Percentiles rank a stretch among this genome's conserved stretches.
phyloP scores from a whole-genome alignment of 2,329 filamentous ascomycete genomes.

The Grosmannia serpens region DNA sequence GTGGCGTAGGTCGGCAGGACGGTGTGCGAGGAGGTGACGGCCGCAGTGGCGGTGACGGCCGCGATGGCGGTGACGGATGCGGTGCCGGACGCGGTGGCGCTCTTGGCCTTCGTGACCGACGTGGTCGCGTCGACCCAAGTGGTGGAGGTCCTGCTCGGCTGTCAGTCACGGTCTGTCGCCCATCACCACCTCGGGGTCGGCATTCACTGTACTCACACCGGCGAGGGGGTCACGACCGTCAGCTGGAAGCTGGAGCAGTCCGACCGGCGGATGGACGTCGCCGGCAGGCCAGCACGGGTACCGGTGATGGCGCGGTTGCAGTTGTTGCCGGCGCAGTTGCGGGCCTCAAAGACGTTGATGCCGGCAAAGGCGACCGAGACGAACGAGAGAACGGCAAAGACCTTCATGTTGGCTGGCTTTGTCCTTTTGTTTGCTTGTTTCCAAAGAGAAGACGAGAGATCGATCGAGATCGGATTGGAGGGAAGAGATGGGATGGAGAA shows the following conservation, averaged over 20 bases:
- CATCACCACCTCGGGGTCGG: background rate
- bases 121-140: slow-evolving; percentile 4
- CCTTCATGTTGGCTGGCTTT: slow-evolving; percentile 26
- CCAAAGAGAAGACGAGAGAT: background rate
- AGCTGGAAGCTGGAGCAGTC: slow-evolving; percentile 21
- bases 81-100: background rate
- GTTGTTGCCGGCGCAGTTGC: slow-evolving; percentile 30
- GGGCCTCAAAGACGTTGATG: slow-evolving; percentile 20
- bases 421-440: too few species aligned
- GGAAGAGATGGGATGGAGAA: background rate
- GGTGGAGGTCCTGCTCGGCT: slow-evolving; percentile 5
- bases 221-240: slow-evolving; percentile 27
- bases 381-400: slow-evolving; percentile 25
- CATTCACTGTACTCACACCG: slow-evolving; percentile 23
- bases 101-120: too few species aligned
- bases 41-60: slow-evolving; percentile 21
- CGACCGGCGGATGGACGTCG: slow-evolving; percentile 19
- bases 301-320: slow-evolving; percentile 35
- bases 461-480: background rate
- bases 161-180: background rate
- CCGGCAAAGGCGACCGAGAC: slow-evolving; percentile 23
- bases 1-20: slow-evolving; percentile 29
- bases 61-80: slow-evolving; percentile 15
- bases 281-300: slow-evolving; percentile 31
- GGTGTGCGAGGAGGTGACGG: slow-evolving; percentile 22